Evolutionary conservation across 208 protist species (phyloP).

Genomic region (Naegleria fowleri): DNA sequence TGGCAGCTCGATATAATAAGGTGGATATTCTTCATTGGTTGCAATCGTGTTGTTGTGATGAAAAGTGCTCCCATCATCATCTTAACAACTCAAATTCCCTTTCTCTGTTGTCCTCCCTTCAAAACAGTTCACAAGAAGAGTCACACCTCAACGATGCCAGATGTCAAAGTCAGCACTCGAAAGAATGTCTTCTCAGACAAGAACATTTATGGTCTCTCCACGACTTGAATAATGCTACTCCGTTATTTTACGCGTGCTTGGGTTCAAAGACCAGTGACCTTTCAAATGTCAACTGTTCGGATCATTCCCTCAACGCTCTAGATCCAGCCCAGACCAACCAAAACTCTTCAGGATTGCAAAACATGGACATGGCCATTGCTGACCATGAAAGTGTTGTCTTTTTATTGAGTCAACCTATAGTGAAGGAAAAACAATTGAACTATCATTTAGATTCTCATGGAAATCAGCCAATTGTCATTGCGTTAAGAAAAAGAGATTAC

Average conservation of each 20-base stretch:
- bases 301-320: too few species aligned
- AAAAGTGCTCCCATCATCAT: neutral
- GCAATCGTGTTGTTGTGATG: neutral
- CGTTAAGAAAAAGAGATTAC: neutral
- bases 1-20: neutral
- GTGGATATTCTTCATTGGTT: neutral
- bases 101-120: too few species aligned
- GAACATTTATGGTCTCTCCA: neutral
- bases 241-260: neutral
- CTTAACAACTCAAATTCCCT: too few species aligned
- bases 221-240: neutral
- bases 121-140: too few species aligned
- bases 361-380: too few species aligned
- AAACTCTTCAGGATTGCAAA: neutral
- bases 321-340: neutral
- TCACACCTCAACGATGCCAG: too few species aligned
- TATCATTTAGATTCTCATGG: neutral
- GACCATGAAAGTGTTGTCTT: neutral
- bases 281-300: too few species aligned
- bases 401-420: neutral
- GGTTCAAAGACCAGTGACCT: neutral
- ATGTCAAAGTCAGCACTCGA: neutral
- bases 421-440: neutral
- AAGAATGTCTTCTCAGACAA: neutral
- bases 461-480: neutral